These are phyloP conservation scores for Trichomonas tenax DNA, from an alignment of 208 protist genomes.

Conservation along the genomic window DNA sequence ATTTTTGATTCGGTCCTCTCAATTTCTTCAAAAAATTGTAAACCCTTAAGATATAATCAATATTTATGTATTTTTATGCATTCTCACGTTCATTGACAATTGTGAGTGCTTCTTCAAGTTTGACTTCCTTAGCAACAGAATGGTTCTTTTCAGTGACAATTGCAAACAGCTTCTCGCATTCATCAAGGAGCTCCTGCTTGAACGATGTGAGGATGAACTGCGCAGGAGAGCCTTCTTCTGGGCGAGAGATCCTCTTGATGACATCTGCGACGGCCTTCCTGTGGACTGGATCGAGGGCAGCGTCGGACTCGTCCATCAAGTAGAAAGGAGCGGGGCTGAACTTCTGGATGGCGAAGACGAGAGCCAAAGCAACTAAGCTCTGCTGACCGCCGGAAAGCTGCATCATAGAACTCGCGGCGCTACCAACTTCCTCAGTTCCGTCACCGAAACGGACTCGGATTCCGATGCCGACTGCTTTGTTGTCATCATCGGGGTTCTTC, in stretches of 20 bases:
- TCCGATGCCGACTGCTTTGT: neutral
- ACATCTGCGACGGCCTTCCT: neutral
- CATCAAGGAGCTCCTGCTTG: neutral
- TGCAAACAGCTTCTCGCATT: neutral
- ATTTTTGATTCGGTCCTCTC: too few relatives aligned
- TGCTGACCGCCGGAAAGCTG: conserved; percentile 7
- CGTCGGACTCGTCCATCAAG: neutral
- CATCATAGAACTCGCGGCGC: neutral
- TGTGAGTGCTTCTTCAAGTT: neutral
- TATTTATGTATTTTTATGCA: neutral
- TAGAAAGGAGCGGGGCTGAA: conserved; percentile 11
- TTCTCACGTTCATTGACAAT: neutral
- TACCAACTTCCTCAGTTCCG: neutral
- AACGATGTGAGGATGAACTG: conserved; percentile 20
- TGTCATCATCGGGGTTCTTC: neutral
- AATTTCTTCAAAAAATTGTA: too few relatives aligned
- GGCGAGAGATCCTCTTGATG: neutral
- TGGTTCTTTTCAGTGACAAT: neutral
- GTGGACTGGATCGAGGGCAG: neutral
- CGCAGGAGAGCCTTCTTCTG: neutral
- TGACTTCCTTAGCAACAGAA: neutral
- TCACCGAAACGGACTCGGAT: neutral
- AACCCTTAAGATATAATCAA: too few relatives aligned
- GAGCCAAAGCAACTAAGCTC: neutral
- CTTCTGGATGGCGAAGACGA: conserved; percentile 7